Evolutionary conservation across 2,329 filamentous ascomycete species (phyloP).

Genomic region (Fusarium lyarnte): DNA sequence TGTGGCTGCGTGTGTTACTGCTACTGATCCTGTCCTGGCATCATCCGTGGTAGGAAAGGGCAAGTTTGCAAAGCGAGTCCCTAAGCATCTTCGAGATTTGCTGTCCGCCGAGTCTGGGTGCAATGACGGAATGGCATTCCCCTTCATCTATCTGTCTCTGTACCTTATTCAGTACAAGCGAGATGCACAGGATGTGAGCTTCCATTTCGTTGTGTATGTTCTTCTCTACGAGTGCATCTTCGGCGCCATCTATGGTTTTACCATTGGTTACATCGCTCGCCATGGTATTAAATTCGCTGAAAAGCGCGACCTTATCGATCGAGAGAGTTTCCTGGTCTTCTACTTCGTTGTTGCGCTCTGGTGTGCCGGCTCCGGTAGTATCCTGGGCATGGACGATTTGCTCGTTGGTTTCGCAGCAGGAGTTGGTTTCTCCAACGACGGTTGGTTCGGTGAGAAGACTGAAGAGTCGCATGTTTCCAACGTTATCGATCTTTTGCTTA

Average conservation of each 20-base stretch:
- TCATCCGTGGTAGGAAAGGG: slow-evolving; percentile 99
- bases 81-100: slow-evolving; percentile 95
- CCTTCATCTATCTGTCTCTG: slow-evolving; percentile 91
- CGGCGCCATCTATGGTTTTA: slow-evolving; percentile 87
- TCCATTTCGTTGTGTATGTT: slow-evolving; percentile 89
- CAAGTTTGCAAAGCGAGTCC: slow-evolving; percentile 97
- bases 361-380: slow-evolving; percentile 90
- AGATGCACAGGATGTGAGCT: slow-evolving; percentile 73
- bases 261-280: slow-evolving; percentile 87
- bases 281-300: slow-evolving; percentile 92
- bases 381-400: slow-evolving; percentile 91
- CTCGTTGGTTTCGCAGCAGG: slow-evolving; percentile 94
- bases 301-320: slow-evolving; percentile 84
- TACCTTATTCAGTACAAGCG: slow-evolving; percentile 88
- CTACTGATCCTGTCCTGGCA: slow-evolving; percentile 94
- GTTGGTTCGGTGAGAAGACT: slow-evolving; percentile 98
- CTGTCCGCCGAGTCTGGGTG: slow-evolving; percentile 97
- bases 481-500: slow-evolving; percentile 96
- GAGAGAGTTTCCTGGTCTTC: slow-evolving; percentile 97
- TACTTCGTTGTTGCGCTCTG: slow-evolving; percentile 98
- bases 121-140: slow-evolving; percentile 99
- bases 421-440: slow-evolving; percentile 99
- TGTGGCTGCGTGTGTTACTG: slow-evolving; percentile 92
- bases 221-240: slow-evolving; percentile 97
- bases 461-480: slow-evolving; percentile 99